phyloP scores from a whole-genome alignment of 768 basidiomycete genomes.

The Collybia sordida region DNA sequence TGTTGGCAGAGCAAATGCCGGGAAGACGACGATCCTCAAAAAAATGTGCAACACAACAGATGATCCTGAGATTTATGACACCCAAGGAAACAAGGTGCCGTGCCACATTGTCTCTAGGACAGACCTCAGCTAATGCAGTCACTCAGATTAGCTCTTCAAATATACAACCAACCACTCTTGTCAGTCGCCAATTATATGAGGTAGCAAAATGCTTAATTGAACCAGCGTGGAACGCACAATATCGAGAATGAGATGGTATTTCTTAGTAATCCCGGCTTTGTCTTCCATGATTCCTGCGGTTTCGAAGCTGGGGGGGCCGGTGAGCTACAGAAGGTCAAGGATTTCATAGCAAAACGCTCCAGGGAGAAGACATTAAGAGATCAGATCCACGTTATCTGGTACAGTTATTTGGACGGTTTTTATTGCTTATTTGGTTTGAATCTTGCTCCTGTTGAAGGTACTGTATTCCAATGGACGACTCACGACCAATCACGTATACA shows the following conservation, averaged over 20 bases:
- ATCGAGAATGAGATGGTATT: constrained; percentile 29
- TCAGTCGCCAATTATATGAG: no score
- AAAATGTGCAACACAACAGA: constrained; percentile 31
- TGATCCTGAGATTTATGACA: no score
- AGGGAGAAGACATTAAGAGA: constrained; percentile 13
- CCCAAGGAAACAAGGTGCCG: no score
- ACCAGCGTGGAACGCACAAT: constrained; percentile 34
- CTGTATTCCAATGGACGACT: constrained; percentile 29
- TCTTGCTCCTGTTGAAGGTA: constrained; percentile 27
- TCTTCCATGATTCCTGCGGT: constrained; percentile 44
- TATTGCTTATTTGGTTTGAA: neutral
- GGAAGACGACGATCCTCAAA: constrained; percentile 39
- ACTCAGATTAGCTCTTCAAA: no score
- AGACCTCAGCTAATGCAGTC: no score
- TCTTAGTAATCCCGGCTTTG: constrained; percentile 26
- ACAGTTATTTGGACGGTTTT: constrained; percentile 3
- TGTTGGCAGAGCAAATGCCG: constrained; percentile 37
- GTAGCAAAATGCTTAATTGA: no score
- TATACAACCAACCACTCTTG: no score
- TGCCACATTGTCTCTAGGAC: no score
- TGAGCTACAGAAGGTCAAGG: constrained; percentile 25
- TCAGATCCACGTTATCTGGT: constrained; percentile 41
- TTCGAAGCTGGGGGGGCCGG: constrained; percentile 32
- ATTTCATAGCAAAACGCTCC: constrained; percentile 28
- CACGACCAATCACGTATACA: constrained; percentile 21